A percentile compares a stretch with the other conserved stretches of the same genome.
These are phyloP conservation scores for Penicillium robsamsonii DNA, from an alignment of 495 filamentous ascomycete species.

Conservation along the genomic window DNA sequence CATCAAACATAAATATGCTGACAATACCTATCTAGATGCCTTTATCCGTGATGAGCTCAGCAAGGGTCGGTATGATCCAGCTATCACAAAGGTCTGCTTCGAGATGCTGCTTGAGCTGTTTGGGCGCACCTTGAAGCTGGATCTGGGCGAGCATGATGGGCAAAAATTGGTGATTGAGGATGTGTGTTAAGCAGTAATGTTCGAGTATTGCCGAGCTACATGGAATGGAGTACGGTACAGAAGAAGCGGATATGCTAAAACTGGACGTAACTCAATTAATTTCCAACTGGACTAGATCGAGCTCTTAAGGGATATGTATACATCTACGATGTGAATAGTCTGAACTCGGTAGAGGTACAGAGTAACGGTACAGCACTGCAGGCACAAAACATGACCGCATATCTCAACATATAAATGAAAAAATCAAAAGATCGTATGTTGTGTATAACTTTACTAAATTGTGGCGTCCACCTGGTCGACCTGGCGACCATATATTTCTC, in stretches of 20 bases:
- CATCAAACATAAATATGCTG: neutral
- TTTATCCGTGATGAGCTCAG: constrained; percentile 95
- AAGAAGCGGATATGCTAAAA: neutral
- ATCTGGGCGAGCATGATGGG: constrained; percentile 62
- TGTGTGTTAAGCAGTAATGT: constrained; percentile 45
- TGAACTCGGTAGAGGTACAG: neutral
- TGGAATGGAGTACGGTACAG: neutral
- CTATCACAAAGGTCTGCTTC: constrained; percentile 84
- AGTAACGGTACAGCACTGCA: neutral
- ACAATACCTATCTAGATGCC: constrained; percentile 51
- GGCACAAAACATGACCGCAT: neutral
- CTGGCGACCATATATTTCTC: constrained; percentile 3
- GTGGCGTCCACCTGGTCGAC: constrained; percentile 2
- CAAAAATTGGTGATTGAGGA: constrained; percentile 54
- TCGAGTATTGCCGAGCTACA: neutral
- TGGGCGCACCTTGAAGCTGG: constrained; percentile 69
- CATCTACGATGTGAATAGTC: neutral
- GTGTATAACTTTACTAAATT: neutral
- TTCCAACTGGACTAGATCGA: neutral
- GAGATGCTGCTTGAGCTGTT: constrained; percentile 89
- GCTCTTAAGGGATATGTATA: neutral
- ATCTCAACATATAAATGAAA: neutral
- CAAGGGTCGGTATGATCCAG: constrained; percentile 91
- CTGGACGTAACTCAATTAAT: neutral
- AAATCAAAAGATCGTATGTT: neutral